phyloP scores from a whole-genome alignment of 306 rosid genomes.

The Sicyos edulis region DNA sequence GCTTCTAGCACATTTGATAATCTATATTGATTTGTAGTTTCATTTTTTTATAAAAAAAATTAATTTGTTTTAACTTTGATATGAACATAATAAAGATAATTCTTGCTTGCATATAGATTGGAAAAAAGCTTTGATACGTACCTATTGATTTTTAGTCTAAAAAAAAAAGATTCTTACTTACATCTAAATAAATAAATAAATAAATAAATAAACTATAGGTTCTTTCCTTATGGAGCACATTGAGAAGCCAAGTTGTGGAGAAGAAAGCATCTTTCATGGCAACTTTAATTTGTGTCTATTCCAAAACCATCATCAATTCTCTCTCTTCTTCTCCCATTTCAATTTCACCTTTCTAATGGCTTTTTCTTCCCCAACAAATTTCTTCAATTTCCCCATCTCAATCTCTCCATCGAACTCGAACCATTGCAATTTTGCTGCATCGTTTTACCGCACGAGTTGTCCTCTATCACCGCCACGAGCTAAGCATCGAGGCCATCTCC shows the following conservation, averaged over 20 bases:
- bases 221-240: not conserved
- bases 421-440: not conserved
- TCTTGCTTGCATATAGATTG: too few relatives aligned
- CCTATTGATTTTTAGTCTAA: too few relatives aligned
- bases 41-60: too few relatives aligned
- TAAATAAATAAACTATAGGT: not conserved
- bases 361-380: not conserved
- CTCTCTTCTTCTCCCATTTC: constrained; percentile 20
- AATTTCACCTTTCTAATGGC: not conserved
- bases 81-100: too few relatives aligned
- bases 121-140: too few relatives aligned
- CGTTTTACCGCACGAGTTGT: not conserved
- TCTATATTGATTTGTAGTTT: too few relatives aligned
- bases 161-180: not conserved
- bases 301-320: not conserved
- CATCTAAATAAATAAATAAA: too few relatives aligned
- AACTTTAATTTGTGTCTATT: constrained; percentile 3
- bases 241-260: not conserved
- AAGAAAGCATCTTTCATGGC: not conserved
- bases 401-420: constrained; percentile 16
- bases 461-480: not conserved
- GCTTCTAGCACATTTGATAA: too few relatives aligned
- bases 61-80: too few relatives aligned
- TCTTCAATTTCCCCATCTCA: not conserved
- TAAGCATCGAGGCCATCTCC: not conserved